Evolutionary conservation across 768 basidiomycete species (phyloP).

Genomic region (Clitopilus hobsonii): DNA sequence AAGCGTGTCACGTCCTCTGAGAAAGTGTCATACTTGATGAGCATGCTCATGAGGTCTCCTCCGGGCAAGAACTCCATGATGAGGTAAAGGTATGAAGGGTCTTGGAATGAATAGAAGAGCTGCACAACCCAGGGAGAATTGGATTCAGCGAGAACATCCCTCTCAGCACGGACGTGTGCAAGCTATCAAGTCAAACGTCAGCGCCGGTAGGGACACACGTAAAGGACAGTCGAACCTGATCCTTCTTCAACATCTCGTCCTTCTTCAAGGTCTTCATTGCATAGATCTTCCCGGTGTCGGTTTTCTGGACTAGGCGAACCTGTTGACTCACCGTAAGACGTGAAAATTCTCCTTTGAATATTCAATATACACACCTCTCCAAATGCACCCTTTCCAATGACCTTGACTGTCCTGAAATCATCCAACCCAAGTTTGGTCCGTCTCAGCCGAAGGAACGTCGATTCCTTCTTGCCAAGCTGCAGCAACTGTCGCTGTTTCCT

Average conservation of each 20-base stretch:
- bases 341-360: not conserved
- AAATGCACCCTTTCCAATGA: slow-evolving; percentile 98
- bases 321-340: slow-evolving; percentile 11
- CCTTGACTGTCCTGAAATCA: slow-evolving; percentile 95
- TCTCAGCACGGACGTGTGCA: slow-evolving; percentile 96
- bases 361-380: slow-evolving; percentile 66
- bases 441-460: slow-evolving; percentile 80
- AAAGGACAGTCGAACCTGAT: slow-evolving; percentile 60
- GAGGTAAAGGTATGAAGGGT: slow-evolving; percentile 85
- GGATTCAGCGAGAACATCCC: slow-evolving; percentile 94
- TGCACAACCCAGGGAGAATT: slow-evolving; percentile 97
- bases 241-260: slow-evolving; percentile 98
- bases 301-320: slow-evolving; percentile 94
- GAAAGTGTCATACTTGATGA: slow-evolving; percentile 99
- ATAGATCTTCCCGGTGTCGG: slow-evolving; percentile 96
- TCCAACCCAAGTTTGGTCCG: slow-evolving; percentile 87
- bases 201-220: not conserved
- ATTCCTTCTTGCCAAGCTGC: slow-evolving; percentile 84
- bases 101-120: slow-evolving; percentile 98
- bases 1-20: slow-evolving; percentile 97
- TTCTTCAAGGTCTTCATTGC: slow-evolving; percentile 98
- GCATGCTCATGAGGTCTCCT: slow-evolving; percentile 99
- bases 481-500: slow-evolving; percentile 81
- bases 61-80: slow-evolving; percentile 99
- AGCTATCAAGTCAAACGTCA: slow-evolving; percentile 49